A percentile compares a stretch with the other conserved stretches of the same genome.
phyloP scores from a whole-genome alignment of 768 basidiomycete genomes.

The Mycena maculata region DNA sequence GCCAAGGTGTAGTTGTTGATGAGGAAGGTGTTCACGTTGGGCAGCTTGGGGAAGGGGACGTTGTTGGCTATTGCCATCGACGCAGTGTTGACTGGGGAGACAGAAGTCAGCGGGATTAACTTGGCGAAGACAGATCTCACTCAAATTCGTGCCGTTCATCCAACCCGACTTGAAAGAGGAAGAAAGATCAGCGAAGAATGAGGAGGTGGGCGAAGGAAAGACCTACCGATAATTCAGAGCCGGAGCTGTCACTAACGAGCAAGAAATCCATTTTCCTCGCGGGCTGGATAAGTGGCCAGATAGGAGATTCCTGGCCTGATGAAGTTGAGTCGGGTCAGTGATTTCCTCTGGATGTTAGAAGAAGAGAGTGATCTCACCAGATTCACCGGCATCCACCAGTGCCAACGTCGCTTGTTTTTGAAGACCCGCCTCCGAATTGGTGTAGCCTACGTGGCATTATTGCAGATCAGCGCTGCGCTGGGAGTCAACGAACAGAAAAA shows the following conservation, averaged over 20 bases:
- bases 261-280: slow-evolving; percentile 22
- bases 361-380: slow-evolving; percentile 12
- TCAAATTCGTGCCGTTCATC: slow-evolving; percentile 21
- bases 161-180: slow-evolving; percentile 16
- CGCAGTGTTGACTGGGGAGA: slow-evolving; percentile 20
- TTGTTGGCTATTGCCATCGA: slow-evolving; percentile 18
- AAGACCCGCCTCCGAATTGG: slow-evolving; percentile 12
- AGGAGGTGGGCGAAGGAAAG: background rate
- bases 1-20: slow-evolving; percentile 24
- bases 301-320: slow-evolving; percentile 18
- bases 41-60: slow-evolving; percentile 21
- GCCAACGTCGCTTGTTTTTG: slow-evolving; percentile 16
- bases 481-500: slow-evolving; percentile 1
- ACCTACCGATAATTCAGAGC: no score
- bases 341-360: no score
- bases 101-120: background rate
- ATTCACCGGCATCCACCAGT: slow-evolving; percentile 20
- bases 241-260: slow-evolving; percentile 20
- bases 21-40: slow-evolving; percentile 15
- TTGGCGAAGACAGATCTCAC: slow-evolving; percentile 2
- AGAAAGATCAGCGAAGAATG: slow-evolving; percentile 10
- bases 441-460: slow-evolving; percentile 16
- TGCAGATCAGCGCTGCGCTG: slow-evolving; percentile 2
- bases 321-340: no score
- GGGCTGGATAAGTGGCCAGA: slow-evolving; percentile 21